Percentiles rank a stretch among this genome's conserved stretches.
These are phyloP conservation scores for Solanum virginianum DNA, from an alignment of 257 asterid species.

Conservation along the genomic window DNA sequence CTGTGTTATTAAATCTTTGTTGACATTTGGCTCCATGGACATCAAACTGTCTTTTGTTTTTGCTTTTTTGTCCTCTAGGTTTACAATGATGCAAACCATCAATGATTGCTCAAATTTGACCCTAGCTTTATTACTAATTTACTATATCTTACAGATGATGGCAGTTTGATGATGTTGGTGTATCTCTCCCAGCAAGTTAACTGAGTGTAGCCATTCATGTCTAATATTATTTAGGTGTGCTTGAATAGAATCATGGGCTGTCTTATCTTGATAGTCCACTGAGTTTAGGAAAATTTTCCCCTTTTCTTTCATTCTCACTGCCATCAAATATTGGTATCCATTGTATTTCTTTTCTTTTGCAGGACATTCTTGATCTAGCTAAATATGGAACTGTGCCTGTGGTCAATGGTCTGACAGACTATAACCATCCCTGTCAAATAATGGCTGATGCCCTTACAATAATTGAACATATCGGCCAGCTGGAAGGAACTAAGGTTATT, in stretches of 20 bases:
- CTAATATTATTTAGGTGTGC: not conserved
- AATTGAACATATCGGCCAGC: slow-evolving; percentile 73
- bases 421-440: slow-evolving; percentile 93
- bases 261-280: not conserved
- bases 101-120: not conserved
- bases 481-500: slow-evolving; percentile 88
- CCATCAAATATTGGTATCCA: not conserved
- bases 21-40: not conserved
- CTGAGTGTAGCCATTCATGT: not conserved
- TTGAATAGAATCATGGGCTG: not conserved
- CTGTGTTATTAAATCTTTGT: not conserved
- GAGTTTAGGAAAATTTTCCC: not conserved
- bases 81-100: not conserved
- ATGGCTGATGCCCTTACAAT: slow-evolving; percentile 99
- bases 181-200: not conserved
- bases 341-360: slow-evolving; percentile 1
- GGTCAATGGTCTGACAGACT: slow-evolving; percentile 87
- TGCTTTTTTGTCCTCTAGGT: not conserved
- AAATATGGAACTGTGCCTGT: slow-evolving; percentile 74
- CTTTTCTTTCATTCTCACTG: not conserved
- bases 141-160: not conserved
- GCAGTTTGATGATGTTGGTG: not conserved
- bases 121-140: not conserved
- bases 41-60: not conserved
- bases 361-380: slow-evolving; percentile 94